Evolutionary conservation across 176 grass and related monocot genomes (phyloP), one percentile per base, ranked within the genome.

Genomic region (Melocanna baccifera): DNA sequence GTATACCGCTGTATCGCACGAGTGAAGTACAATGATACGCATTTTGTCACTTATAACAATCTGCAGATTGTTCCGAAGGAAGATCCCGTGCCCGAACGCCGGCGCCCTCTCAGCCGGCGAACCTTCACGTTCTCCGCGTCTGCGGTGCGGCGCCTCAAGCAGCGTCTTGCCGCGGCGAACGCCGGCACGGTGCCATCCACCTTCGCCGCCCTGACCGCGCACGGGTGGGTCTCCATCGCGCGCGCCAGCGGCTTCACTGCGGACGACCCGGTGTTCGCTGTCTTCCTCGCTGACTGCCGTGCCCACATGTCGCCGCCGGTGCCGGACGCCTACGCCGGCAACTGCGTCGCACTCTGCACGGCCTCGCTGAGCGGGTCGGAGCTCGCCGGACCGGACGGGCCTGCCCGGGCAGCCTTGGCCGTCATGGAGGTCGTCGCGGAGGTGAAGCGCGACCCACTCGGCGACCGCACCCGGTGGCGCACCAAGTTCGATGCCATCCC

Each of bases 191-290:
- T 40, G 3, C 80, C 80, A 5, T 62, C 80, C 25, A 82, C 67
- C 3, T 82, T 82, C 25, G 67, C 67, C 16, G 6, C 51, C 13
- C 18, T 82, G 9, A 9, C 80, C 9, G 50, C 52, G 23, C 80
- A 82, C 18, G 80, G 67, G 25, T 72, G 67, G 80, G 67, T 61
- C 32, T 58, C 80, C 80, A 59, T 82, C n/a, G 66, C 66, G n/a
- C 66, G 48, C 1, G 79, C 66, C 50, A 55, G 36, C 15, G 80
- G 80, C 80, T 32, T 82, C 67, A 14, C 23, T 12, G 67, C 72
- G 39, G 79, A 42, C 15, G 1, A 11, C 0, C 66, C 66, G 5
- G 53, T 72, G 18, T 72, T 72, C 39, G 67, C 53, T 3, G 52
- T 4, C 16, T 71, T 82, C 80, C 80, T 82, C 39, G 67, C 53